Evolutionary conservation across 1,284 basidiomycete genomes (phyloP).

Genomic region (Mycena citricolor): DNA sequence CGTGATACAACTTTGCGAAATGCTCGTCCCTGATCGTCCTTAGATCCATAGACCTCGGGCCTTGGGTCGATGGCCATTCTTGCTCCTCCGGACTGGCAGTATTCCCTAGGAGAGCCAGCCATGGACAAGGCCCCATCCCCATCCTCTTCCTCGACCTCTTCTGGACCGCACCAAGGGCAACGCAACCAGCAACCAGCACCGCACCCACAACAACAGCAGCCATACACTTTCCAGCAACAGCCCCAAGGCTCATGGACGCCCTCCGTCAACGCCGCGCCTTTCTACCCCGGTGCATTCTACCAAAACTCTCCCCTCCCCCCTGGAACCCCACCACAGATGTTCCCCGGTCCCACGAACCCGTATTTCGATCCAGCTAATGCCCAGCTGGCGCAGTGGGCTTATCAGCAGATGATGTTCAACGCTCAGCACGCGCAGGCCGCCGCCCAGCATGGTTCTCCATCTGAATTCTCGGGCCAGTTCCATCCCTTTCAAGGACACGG

Average conservation of each 20-base stretch:
- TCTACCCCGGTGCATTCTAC: constrained; percentile 60
- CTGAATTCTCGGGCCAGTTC: constrained; percentile 57
- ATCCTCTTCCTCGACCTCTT: constrained; percentile 56
- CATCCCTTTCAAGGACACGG: constrained; percentile 49
- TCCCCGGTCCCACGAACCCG: constrained; percentile 39
- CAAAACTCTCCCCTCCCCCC: constrained; percentile 66
- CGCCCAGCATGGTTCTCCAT: constrained; percentile 30
- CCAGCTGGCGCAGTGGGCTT: constrained; percentile 80
- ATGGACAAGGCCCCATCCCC: constrained; percentile 62
- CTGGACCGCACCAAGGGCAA: constrained; percentile 27
- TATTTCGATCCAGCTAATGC: constrained; percentile 76
- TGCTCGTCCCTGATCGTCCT: too few species aligned
- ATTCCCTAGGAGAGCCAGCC: constrained; percentile 53
- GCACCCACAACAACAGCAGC: constrained; percentile 37
- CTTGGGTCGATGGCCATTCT: constrained; percentile 70
- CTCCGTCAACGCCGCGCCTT: constrained; percentile 59
- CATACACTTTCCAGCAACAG: constrained; percentile 47
- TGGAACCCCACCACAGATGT: too few species aligned
- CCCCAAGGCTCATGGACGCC: constrained; percentile 64
- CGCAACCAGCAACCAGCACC: constrained; percentile 35
- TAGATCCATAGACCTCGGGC: too few species aligned
- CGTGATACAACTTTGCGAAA: too few species aligned
- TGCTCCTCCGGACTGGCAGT: constrained; percentile 70
- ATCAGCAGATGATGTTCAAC: constrained; percentile 83
- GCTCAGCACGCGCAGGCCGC: constrained; percentile 39